A percentile compares a stretch with the other conserved stretches of the same genome.
These are phyloP conservation scores for Tylopilus sp. DNA, from an alignment of 1,284 basidiomycete genomes.

Conservation along the genomic window DNA sequence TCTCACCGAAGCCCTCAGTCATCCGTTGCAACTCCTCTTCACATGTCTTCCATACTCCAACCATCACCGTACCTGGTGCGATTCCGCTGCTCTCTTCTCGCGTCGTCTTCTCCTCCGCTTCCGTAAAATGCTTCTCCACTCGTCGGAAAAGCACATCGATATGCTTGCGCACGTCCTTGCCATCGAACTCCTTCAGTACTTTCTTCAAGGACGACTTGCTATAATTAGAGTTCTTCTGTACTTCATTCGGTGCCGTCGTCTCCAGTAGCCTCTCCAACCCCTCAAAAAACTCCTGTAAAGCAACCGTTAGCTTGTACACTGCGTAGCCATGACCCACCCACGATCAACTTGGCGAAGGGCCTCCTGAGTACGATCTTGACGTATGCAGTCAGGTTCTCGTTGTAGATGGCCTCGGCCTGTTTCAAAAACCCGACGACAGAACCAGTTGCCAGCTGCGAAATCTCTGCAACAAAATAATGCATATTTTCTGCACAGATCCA, in stretches of 20 bases:
- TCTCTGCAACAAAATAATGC: constrained; percentile 87
- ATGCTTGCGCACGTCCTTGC: constrained; percentile 85
- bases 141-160: constrained; percentile 86
- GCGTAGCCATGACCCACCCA: constrained; percentile 39
- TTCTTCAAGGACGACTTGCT: constrained; percentile 79
- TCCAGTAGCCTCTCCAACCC: constrained; percentile 84
- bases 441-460: constrained; percentile 63
- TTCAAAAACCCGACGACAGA: constrained; percentile 68
- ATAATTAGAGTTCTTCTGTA: constrained; percentile 75
- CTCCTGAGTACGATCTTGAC: constrained; percentile 84
- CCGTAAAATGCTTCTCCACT: constrained; percentile 94
- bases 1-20: constrained; percentile 63
- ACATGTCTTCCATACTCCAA: constrained; percentile 84
- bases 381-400: constrained; percentile 84
- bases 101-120: constrained; percentile 64
- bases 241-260: constrained; percentile 77
- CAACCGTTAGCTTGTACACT: constrained; percentile 8
- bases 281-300: constrained; percentile 85
- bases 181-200: constrained; percentile 79
- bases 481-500: constrained; percentile 74
- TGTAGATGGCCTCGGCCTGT: constrained; percentile 80
- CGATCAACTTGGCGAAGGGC: constrained; percentile 85
- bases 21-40: constrained; percentile 76
- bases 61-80: constrained; percentile 65
- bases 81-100: constrained; percentile 57